These are phyloP conservation scores for Cyclostephanos tholiformis DNA, from an alignment of 108 stramenopile genomes.

Conservation along the genomic window DNA sequence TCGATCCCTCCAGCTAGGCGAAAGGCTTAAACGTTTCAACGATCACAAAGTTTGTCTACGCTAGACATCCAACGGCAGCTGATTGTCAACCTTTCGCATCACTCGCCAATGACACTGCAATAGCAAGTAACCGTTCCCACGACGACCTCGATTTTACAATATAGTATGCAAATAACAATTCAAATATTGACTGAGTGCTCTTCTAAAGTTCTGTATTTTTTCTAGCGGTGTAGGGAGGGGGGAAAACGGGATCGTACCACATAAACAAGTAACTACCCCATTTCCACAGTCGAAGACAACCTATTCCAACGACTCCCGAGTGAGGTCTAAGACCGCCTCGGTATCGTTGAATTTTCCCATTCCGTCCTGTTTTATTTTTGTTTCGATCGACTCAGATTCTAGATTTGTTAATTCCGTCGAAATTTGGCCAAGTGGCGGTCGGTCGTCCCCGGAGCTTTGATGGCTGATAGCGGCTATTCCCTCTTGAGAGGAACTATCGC, in stretches of 20 bases:
- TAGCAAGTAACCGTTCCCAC: no score
- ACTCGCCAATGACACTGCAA: no score
- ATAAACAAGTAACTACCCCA: no score
- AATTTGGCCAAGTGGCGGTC: not conserved
- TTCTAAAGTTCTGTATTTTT: no score
- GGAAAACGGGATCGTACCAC: no score
- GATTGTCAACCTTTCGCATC: no score
- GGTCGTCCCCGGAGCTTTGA: not conserved
- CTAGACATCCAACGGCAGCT: no score
- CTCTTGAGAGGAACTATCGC: not conserved
- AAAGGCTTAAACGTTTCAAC: not conserved
- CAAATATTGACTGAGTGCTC: no score
- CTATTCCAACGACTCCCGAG: not conserved
- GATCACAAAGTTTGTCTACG: no score
- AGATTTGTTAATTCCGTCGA: not conserved
- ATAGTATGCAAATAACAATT: no score
- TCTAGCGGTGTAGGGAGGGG: no score
- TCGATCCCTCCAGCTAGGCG: not conserved
- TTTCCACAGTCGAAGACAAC: not conserved
- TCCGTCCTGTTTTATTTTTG: constrained; percentile 1
- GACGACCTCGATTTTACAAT: no score
- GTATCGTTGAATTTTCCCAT: not conserved
- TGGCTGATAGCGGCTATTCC: not conserved
- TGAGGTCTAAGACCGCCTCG: not conserved
- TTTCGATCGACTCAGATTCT: constrained; percentile 1